These are phyloP conservation scores for Neurospora sp. DNA, from an alignment of 495 filamentous ascomycete species.

Conservation along the genomic window DNA sequence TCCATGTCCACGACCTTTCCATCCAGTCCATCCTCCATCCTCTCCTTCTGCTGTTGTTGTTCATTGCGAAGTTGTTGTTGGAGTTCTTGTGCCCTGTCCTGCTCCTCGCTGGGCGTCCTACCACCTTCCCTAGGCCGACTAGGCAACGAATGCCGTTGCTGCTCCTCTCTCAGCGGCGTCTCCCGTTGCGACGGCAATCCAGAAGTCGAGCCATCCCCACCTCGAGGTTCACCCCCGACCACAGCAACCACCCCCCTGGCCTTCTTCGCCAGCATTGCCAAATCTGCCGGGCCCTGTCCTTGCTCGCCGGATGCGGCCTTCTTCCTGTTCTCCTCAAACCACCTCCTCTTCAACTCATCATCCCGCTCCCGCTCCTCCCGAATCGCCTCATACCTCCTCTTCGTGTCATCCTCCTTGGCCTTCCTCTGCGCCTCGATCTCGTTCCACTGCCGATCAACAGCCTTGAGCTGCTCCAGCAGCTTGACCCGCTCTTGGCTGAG, in stretches of 20 bases:
- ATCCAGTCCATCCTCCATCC: not conserved
- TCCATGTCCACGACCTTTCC: not conserved
- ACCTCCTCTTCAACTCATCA: slow-evolving; percentile 4
- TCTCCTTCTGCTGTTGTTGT: not conserved
- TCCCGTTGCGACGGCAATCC: not conserved
- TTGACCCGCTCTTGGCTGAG: slow-evolving; percentile 2
- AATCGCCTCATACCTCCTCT: not conserved
- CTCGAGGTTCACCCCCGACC: not conserved
- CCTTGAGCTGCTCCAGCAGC: slow-evolving; percentile 3
- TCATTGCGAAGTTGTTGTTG: not conserved
- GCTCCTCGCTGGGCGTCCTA: not conserved
- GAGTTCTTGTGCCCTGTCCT: not conserved
- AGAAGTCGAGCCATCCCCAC: not conserved
- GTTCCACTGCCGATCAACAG: not conserved
- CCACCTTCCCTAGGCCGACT: not conserved
- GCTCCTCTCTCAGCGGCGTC: not conserved
- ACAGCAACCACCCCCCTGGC: not conserved
- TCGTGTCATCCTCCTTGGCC: not conserved
- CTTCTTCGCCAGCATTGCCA: not conserved
- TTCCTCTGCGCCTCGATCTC: not conserved
- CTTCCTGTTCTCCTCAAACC: slow-evolving; percentile 3
- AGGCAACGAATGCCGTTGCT: not conserved
- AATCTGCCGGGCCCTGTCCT: not conserved
- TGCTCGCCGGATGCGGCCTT: not conserved
- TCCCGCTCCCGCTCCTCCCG: slow-evolving; percentile 1